Conservation (phyloP, 2,329 filamentous ascomycete species). For the Colletotrichum zoysiae region DNA sequence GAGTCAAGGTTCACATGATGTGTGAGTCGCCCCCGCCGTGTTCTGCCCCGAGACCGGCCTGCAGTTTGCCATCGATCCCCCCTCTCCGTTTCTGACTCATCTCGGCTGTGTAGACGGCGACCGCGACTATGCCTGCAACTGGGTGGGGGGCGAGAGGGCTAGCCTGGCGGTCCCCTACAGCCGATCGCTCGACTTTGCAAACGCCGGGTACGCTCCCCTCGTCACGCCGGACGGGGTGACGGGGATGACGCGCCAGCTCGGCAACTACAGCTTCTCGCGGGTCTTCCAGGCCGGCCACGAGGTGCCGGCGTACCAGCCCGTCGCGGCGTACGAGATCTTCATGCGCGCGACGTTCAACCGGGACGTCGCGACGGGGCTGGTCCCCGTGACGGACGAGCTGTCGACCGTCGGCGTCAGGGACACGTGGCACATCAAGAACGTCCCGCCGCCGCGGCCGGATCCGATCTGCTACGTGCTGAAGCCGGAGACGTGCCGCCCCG, state of each 20-base stretch:
- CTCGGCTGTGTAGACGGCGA: slow-evolving; percentile 53
- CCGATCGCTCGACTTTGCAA: slow-evolving; percentile 61
- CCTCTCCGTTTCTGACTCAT: not conserved
- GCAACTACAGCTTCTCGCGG: slow-evolving; percentile 73
- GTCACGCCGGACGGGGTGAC: slow-evolving; percentile 72
- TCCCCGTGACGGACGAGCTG: slow-evolving; percentile 55
- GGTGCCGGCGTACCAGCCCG: slow-evolving; percentile 65
- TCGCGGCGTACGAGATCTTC: slow-evolving; percentile 63
- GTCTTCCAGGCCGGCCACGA: slow-evolving; percentile 71
- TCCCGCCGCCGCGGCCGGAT: slow-evolving; percentile 58
- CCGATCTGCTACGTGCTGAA: slow-evolving; percentile 71
- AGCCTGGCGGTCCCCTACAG: slow-evolving; percentile 64
- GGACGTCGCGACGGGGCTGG: slow-evolving; percentile 64
- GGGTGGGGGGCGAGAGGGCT: slow-evolving; percentile 73
- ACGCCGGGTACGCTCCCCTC: slow-evolving; percentile 75
- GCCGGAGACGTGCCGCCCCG: slow-evolving; percentile 66
- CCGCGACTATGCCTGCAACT: slow-evolving; percentile 61
- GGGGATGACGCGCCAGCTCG: slow-evolving; percentile 77
- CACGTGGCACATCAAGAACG: slow-evolving; percentile 62
- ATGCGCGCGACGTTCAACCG: slow-evolving; percentile 63
- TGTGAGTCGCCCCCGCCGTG: slow-evolving; percentile 51
- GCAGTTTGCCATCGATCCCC: not conserved
- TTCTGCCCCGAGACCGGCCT: not conserved
- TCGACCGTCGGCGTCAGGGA: slow-evolving; percentile 47
- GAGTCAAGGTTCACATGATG: slow-evolving; percentile 71